Evolutionary conservation across 805 yeast species (phyloP).

Genomic region (Maudiozyma serrabonitensis): DNA sequence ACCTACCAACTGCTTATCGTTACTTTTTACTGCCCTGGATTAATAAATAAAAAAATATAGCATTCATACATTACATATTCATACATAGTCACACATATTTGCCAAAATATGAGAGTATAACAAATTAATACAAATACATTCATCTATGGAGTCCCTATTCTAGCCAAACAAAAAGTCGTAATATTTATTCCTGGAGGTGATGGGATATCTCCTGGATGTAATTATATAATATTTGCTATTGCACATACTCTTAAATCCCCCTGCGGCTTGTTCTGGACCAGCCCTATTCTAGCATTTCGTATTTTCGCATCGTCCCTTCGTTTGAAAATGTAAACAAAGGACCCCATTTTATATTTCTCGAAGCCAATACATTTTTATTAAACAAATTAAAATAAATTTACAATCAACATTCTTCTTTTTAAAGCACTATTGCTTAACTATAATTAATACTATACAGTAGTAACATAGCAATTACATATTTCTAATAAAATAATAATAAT

Average conservation of each 20-base stretch:
- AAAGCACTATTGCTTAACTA: no score
- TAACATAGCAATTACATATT: no score
- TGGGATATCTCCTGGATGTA: no score
- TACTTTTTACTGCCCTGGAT: not conserved
- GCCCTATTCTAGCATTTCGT: not conserved
- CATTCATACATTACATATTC: not conserved
- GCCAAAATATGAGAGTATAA: no score
- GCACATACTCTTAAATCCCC: no score
- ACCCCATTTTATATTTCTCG: not conserved
- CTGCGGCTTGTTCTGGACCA: not conserved
- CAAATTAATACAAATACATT: no score
- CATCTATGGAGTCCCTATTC: not conserved
- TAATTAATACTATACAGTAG: no score
- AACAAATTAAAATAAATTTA: not conserved
- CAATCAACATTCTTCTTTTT: no score
- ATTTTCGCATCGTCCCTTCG: not conserved
- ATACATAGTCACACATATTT: not conserved
- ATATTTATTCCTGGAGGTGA: no score
- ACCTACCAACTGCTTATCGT: not conserved
- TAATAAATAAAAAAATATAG: not conserved
- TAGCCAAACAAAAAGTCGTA: not conserved
- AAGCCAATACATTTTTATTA: not conserved
- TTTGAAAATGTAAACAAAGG: not conserved
- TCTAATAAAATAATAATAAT: no score
- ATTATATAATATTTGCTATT: not conserved